Conservation (phyloP, 768 basidiomycete species). For the Xerocomellus chrysenteron region DNA sequence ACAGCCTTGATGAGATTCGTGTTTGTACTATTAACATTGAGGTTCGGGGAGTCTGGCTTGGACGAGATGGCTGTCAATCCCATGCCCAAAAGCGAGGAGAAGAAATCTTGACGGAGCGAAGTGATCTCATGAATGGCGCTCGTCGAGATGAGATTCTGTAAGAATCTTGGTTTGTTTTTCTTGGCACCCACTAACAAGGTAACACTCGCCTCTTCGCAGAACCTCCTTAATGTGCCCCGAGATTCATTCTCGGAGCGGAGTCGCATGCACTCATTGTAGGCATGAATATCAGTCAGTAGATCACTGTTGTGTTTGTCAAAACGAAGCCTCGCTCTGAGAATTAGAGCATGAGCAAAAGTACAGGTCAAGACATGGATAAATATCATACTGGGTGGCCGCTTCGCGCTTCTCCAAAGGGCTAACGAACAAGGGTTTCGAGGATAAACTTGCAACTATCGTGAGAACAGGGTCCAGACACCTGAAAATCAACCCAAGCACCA, state of each 20-base stretch:
- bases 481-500: slow-evolving; percentile 82
- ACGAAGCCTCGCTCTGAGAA: slow-evolving; percentile 61
- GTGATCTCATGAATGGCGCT: slow-evolving; percentile 76
- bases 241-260: slow-evolving; percentile 52
- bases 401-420: slow-evolving; percentile 83
- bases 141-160: slow-evolving; percentile 79
- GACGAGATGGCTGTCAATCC: slow-evolving; percentile 61
- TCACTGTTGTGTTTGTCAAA: slow-evolving; percentile 79
- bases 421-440: slow-evolving; percentile 84
- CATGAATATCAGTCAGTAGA: slow-evolving; percentile 76
- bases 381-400: slow-evolving; percentile 64
- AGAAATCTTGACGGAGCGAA: slow-evolving; percentile 74
- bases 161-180: not conserved
- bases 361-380: not conserved
- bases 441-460: slow-evolving; percentile 79
- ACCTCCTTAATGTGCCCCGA: slow-evolving; percentile 45
- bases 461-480: slow-evolving; percentile 78
- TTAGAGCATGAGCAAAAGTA: not conserved
- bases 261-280: slow-evolving; percentile 63
- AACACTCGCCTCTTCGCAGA: slow-evolving; percentile 64
- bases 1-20: slow-evolving; percentile 80
- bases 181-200: not conserved
- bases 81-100: slow-evolving; percentile 63
- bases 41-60: slow-evolving; percentile 43
- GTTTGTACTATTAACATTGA: slow-evolving; percentile 67